These are phyloP conservation scores for Elymus sibiricus DNA, from an alignment of 176 grass and related monocot species.

Conservation along the genomic window DNA sequence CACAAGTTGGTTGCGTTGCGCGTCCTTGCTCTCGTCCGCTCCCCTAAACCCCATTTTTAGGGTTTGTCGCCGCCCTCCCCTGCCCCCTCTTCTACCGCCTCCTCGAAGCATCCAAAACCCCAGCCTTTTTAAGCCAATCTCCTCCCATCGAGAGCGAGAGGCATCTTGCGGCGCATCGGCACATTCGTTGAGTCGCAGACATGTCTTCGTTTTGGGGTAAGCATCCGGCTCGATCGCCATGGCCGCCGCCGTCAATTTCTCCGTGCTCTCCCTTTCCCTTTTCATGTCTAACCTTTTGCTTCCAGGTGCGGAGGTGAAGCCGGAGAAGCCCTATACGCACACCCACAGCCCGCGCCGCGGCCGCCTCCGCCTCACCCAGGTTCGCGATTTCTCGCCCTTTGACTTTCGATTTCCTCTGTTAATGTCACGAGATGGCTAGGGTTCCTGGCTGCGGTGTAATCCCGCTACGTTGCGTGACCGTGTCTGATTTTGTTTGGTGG, in stretches of 20 bases:
- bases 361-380: slow-evolving; percentile 75
- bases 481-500: neutral
- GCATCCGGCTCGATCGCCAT: neutral
- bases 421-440: neutral
- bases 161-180: neutral
- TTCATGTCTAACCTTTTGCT: neutral
- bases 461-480: neutral
- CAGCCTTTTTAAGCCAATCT: neutral
- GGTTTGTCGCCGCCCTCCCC: slow-evolving; percentile 23
- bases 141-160: neutral
- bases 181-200: neutral
- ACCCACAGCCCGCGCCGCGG: slow-evolving; percentile 28
- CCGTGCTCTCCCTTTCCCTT: neutral
- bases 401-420: neutral
- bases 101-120: slow-evolving; percentile 19
- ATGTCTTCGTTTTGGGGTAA: slow-evolving; percentile 91
- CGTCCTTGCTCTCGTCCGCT: neutral
- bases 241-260: neutral
- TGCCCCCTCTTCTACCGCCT: neutral
- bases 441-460: neutral
- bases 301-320: slow-evolving; percentile 74
- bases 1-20: neutral
- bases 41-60: slow-evolving; percentile 32
- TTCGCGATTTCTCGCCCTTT: slow-evolving; percentile 5
- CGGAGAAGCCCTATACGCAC: slow-evolving; percentile 73